Conservation (phyloP, 169 alveolate genomes). For the Theileria equi region DNA sequence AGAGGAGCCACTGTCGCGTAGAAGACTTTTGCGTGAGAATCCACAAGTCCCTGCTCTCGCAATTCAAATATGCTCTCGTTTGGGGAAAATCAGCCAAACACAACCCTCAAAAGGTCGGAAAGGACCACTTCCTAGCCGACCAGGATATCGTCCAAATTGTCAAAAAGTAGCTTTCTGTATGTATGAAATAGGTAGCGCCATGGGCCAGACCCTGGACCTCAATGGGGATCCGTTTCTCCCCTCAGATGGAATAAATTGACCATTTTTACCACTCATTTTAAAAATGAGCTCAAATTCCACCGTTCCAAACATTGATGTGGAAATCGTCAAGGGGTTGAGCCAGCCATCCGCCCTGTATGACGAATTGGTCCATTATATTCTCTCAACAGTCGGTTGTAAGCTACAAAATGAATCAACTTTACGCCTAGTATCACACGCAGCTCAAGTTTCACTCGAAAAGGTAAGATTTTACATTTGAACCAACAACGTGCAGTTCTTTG, state of each 20-base stretch:
- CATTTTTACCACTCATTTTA: background rate
- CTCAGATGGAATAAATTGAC: too few species aligned
- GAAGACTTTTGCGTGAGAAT: conserved; percentile 81
- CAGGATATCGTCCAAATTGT: conserved; percentile 86
- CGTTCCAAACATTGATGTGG: conserved; percentile 53
- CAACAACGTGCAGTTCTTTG: conserved; percentile 30
- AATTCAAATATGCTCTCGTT: conserved; percentile 93
- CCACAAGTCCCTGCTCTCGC: conserved; percentile 80
- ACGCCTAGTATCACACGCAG: conserved; percentile 62
- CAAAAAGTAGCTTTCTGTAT: conserved; percentile 61
- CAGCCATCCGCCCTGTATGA: conserved; percentile 66
- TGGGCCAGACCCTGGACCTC: too few species aligned
- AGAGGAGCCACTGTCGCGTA: conserved; percentile 77
- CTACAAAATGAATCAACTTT: conserved; percentile 56
- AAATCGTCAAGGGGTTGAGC: conserved; percentile 54
- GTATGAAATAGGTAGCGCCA: too few species aligned
- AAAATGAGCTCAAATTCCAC: background rate
- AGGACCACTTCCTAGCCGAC: conserved; percentile 88
- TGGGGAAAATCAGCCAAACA: conserved; percentile 98
- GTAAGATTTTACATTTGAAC: conserved; percentile 3
- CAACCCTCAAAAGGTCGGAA: conserved; percentile 94
- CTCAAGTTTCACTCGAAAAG: conserved; percentile 61
- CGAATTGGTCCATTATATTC: conserved; percentile 55
- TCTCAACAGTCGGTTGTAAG: conserved; percentile 61
- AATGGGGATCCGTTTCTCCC: too few species aligned